These are phyloP conservation scores for Boletus patriciae DNA, from an alignment of 768 basidiomycete genomes.

Conservation along the genomic window DNA sequence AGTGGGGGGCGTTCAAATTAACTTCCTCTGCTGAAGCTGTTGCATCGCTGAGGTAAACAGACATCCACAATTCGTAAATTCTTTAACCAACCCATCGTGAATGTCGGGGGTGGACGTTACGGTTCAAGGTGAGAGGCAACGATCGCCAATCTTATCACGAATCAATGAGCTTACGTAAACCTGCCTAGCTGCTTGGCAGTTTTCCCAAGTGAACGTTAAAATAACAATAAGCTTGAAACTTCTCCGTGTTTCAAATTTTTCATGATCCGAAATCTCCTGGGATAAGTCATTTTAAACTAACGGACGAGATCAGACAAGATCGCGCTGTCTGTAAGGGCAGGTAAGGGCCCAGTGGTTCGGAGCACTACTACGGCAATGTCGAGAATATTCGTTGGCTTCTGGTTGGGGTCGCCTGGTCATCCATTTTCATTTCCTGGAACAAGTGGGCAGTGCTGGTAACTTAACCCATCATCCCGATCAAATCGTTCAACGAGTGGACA, in stretches of 20 bases:
- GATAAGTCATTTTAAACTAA: constrained; percentile 10
- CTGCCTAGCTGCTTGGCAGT: constrained; percentile 1
- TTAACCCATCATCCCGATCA: constrained; percentile 10
- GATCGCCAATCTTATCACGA: constrained; percentile 22
- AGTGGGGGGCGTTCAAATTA: constrained; percentile 56
- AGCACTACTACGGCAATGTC: constrained; percentile 23
- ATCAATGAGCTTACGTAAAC: constrained; percentile 19
- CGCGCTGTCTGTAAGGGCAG: background rate
- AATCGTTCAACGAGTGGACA: background rate
- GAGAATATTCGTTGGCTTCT: constrained; percentile 7
- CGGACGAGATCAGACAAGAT: constrained; percentile 3
- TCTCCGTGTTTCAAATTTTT: constrained; percentile 28
- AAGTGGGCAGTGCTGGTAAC: background rate
- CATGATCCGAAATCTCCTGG: constrained; percentile 21
- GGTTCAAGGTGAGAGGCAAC: background rate
- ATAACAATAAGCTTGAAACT: constrained; percentile 29
- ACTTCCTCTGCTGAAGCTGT: constrained; percentile 60
- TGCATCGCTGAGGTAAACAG: constrained; percentile 12
- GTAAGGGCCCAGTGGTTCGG: background rate
- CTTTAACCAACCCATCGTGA: constrained; percentile 27
- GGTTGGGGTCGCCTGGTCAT: constrained; percentile 1
- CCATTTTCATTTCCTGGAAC: constrained; percentile 16
- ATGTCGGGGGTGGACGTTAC: background rate
- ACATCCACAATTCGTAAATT: background rate
- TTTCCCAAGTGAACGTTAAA: constrained; percentile 11